A percentile compares a stretch with the other conserved stretches of the same genome.
These are phyloP conservation scores for Malus sieversii DNA, from an alignment of 306 rosid genomes.

Conservation along the genomic window DNA sequence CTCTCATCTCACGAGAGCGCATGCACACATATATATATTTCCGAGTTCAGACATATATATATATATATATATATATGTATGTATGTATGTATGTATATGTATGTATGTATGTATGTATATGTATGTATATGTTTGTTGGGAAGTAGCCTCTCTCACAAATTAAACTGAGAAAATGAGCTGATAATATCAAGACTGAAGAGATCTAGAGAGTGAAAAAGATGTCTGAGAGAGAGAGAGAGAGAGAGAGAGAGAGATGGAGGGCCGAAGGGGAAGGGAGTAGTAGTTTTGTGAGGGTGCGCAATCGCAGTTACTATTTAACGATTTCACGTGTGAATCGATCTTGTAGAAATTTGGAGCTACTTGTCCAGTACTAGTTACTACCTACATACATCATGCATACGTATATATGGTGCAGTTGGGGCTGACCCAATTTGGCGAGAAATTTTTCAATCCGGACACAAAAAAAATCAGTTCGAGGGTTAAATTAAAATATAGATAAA, in stretches of 20 bases:
- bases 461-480: fast-evolving
- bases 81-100: too few relatives aligned
- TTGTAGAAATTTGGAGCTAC: neutral
- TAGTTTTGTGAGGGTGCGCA: constrained; percentile 37
- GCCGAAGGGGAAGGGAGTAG: neutral
- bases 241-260: constrained; percentile 9
- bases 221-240: neutral
- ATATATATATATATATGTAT: too few relatives aligned
- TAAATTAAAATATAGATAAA: too few relatives aligned
- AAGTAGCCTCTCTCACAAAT: neutral
- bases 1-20: neutral
- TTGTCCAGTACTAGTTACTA: neutral
- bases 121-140: neutral
- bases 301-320: constrained; percentile 53
- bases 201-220: neutral
- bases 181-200: neutral
- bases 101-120: too few relatives aligned
- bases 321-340: constrained; percentile 37
- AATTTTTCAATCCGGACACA: too few relatives aligned
- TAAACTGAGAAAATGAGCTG: neutral
- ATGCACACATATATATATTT: too few relatives aligned
- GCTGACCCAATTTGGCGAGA: neutral
- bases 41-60: too few relatives aligned
- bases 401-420: neutral
- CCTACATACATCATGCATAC: neutral